Base-by-base conservation (phyloP, 2,329 filamentous ascomycete species). In the Bipolaris zeicola region DNA sequence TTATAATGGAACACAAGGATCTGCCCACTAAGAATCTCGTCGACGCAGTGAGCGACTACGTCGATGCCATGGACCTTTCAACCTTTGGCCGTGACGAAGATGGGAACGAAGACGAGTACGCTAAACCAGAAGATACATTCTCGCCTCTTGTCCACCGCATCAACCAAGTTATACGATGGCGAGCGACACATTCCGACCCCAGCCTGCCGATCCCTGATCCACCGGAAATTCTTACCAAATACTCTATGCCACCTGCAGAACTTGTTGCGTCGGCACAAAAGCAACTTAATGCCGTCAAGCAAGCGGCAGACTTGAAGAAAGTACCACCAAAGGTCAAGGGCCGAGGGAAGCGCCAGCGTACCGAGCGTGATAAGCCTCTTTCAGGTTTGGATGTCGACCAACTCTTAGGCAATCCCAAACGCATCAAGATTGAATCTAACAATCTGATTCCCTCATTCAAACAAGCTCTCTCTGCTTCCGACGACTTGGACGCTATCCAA, bases 391-490 rank as follows among this genome's bases (percentile, higher is more conserved):
- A 98, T 67, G 84, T 98, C 37, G 89, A 93, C 57, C 87, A 87
- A 4, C 85, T 98, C 2, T 86, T 98, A n/a, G 83, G 84, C 43
- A 78, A 81, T 55, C 80, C 84, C 53, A 85, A 82, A 44, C 78
- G 78, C 26, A 76, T 81, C 70, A 82, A 79, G 42, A 87, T 90
- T 54, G 83, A 85, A 7, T 73, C 84, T 0, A 83, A 89, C 8
- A 98, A 98, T 62, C 87, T 93, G 1, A 87, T 98, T 5, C 92
- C 95, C 0, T 91, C 94, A 57, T 97, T 96, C 84, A 96, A 93
- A 72, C 91, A 92, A 73, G 83, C 88, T 3, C 81, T 98, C 14
- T 81, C 81, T 1, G 78, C 79, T 1, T 82, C 89, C 0, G 82
- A 85, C 6, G 83, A 87, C 26, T 78, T 89, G 1, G 78, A 83